Percentiles rank a stretch among this genome's conserved stretches.
Conservation (phyloP, 108 stramenopile genomes). For the Aurantiochytrium sp. region DNA sequence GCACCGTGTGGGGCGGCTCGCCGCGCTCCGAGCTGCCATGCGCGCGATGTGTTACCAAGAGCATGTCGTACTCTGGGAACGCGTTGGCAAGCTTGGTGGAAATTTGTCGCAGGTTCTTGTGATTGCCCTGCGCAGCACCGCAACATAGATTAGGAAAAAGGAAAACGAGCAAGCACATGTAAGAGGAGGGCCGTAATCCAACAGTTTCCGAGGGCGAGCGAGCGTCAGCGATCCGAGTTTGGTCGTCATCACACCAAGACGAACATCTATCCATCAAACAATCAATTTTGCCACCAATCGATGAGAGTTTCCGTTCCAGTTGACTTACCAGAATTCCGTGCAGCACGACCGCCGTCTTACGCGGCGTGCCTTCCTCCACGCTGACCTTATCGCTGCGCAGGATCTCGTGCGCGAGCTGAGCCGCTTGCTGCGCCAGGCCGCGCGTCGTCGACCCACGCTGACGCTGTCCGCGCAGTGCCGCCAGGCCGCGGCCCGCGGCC, state of each 20-base stretch:
- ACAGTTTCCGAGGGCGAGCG: too few species aligned
- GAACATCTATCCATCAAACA: not conserved
- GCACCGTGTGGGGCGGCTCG: not conserved
- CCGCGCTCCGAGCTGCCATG: not conserved
- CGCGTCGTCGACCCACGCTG: too few species aligned
- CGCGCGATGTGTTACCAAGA: not conserved
- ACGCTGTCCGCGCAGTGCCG: too few species aligned
- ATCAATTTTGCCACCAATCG: not conserved
- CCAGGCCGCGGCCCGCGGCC: too few species aligned
- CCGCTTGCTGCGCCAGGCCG: too few species aligned
- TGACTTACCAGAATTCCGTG: not conserved
- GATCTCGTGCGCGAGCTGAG: not conserved
- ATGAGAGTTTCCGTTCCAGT: not conserved
- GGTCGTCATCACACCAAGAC: not conserved
- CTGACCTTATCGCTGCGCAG: not conserved
- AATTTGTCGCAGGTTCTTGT: constrained; percentile 7
- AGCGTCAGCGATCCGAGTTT: too few species aligned
- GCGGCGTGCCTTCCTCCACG: not conserved
- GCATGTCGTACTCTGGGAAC: not conserved
- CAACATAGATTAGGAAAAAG: not conserved
- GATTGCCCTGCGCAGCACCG: not conserved
- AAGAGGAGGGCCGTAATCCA: not conserved
- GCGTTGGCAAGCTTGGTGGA: not conserved
- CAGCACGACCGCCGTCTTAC: not conserved
- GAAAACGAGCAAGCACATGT: not conserved